Percentiles rank a stretch among this genome's conserved stretches.
Conservation (phyloP, 2,329 filamentous ascomycete species). For the Dendryphion nanum region DNA sequence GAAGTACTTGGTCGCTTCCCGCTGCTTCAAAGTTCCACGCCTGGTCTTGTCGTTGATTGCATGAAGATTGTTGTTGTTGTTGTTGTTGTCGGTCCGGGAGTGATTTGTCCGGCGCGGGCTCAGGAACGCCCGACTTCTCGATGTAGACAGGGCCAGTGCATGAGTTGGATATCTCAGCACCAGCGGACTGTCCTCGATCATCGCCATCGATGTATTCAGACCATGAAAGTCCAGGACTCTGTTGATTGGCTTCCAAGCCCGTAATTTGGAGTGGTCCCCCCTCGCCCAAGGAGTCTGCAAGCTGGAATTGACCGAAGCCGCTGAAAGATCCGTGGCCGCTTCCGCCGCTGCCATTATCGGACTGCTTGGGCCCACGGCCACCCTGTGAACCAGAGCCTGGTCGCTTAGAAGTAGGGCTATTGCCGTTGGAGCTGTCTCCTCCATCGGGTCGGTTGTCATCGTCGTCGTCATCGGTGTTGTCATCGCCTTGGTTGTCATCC, state of each 20-base stretch:
- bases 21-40: conserved; percentile 11
- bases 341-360: conserved; percentile 15
- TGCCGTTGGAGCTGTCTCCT: conserved; percentile 8
- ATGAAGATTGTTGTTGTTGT: background rate
- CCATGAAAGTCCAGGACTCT: background rate
- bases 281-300: conserved; percentile 15
- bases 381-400: conserved; percentile 18
- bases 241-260: background rate
- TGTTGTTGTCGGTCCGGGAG: too few species aligned
- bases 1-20: conserved; percentile 19
- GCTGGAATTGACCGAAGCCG: conserved; percentile 34
- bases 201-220: too few species aligned
- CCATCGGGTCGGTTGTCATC: conserved; percentile 7
- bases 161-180: too few species aligned
- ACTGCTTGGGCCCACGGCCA: conserved; percentile 12
- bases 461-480: conserved; percentile 20
- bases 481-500: conserved; percentile 20
- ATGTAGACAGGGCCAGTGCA: too few species aligned
- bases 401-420: conserved; percentile 20
- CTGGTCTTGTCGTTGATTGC: background rate
- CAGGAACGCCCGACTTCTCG: too few species aligned
- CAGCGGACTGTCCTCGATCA: too few species aligned
- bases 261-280: background rate
- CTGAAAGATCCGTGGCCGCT: conserved; percentile 13
- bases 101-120: too few species aligned